Conservation (phyloP, 495 filamentous ascomycete species). For the Immersiella caudata region DNA sequence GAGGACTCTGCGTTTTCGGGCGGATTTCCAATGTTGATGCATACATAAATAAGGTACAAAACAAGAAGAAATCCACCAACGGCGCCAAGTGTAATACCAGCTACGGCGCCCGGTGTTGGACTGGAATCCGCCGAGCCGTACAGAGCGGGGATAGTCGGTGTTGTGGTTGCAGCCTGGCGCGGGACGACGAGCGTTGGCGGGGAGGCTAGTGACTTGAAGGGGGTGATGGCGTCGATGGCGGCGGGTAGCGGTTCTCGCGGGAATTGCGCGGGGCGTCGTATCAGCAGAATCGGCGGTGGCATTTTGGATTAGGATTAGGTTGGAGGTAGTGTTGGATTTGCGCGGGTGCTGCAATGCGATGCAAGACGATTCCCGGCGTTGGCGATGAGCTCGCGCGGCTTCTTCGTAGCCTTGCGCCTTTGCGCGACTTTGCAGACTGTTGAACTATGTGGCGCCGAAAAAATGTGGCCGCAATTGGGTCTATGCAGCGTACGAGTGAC, state of each 20-base stretch:
- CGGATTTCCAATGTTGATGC: conserved; percentile 55
- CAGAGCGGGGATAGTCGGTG: conserved; percentile 60
- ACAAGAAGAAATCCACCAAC: conserved; percentile 82
- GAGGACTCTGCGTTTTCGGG: conserved; percentile 26
- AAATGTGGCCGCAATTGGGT: neutral
- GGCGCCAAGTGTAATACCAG: conserved; percentile 78
- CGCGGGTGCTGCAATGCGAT: conserved; percentile 1
- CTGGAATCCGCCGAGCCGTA: conserved; percentile 65
- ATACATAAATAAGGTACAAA: conserved; percentile 73
- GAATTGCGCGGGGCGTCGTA: neutral
- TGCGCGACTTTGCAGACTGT: neutral
- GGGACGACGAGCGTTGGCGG: neutral
- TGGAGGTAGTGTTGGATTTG: neutral
- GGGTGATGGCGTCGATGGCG: neutral
- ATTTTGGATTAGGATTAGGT: neutral
- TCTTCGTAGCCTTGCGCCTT: neutral
- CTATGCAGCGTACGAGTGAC: neutral
- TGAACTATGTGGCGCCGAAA: neutral
- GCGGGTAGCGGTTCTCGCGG: conserved; percentile 1
- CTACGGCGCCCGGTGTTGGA: conserved; percentile 72
- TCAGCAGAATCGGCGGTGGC: neutral
- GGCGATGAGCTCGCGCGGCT: neutral
- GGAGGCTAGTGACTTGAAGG: conserved; percentile 1
- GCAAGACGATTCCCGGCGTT: too few relatives aligned
- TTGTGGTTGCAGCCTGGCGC: conserved; percentile 2